Conservation (phyloP, 768 basidiomycete genomes). For the Hemileccinum impolitum region DNA sequence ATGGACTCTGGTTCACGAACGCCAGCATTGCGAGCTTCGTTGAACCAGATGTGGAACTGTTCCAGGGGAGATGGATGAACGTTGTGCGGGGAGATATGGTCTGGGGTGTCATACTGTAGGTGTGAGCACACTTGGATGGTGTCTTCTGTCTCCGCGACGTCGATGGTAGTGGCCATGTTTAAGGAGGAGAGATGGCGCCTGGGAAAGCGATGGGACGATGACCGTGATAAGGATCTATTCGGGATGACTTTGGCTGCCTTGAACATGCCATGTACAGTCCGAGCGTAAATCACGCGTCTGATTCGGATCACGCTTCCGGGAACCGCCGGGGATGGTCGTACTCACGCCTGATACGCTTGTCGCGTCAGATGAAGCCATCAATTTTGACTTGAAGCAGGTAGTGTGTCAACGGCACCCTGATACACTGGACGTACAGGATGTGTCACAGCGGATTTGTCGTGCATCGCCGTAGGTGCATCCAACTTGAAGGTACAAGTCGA, state of each 20-base stretch:
- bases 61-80: constrained; percentile 69
- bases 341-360: too few species aligned
- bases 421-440: too few species aligned
- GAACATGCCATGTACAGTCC: neutral
- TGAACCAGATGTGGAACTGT: constrained; percentile 89
- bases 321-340: too few species aligned
- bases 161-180: constrained; percentile 21
- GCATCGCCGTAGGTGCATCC: too few species aligned
- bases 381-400: too few species aligned
- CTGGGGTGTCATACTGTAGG: constrained; percentile 70
- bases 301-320: neutral
- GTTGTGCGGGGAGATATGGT: constrained; percentile 57
- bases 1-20: constrained; percentile 91
- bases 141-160: constrained; percentile 45
- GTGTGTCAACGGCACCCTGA: too few species aligned
- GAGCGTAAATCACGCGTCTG: neutral
- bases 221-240: constrained; percentile 13
- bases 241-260: neutral
- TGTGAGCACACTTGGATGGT: constrained; percentile 70
- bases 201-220: neutral
- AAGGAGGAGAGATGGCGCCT: neutral
- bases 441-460: too few species aligned
- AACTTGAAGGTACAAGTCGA: too few species aligned
- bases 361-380: too few species aligned
- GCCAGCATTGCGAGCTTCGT: constrained; percentile 49